phyloP scores from a whole-genome alignment of 1,284 basidiomycete species.

The Microbotryomycetes sp. region DNA sequence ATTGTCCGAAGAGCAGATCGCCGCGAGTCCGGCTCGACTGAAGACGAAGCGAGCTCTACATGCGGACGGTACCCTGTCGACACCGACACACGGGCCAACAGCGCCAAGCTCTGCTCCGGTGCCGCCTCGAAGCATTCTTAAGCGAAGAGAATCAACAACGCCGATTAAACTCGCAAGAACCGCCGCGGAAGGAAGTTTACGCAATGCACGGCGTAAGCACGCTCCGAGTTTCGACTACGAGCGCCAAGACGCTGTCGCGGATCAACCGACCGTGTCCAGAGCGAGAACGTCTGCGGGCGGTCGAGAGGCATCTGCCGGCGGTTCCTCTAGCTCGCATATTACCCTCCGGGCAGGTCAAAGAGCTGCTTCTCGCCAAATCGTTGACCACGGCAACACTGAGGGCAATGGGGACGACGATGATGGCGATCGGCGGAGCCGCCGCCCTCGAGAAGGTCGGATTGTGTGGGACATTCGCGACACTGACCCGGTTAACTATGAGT shows the following conservation, averaged over 20 bases:
- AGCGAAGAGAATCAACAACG: not conserved
- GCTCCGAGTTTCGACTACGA: constrained; percentile 8
- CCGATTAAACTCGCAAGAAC: not conserved
- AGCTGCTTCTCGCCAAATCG: not conserved
- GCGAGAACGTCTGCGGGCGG: not conserved
- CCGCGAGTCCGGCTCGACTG: not conserved
- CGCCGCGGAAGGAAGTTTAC: constrained; percentile 14
- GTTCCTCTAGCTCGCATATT: not conserved
- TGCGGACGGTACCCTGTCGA: not conserved
- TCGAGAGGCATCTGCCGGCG: not conserved
- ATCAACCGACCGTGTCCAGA: not conserved
- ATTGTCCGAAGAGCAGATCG: not conserved
- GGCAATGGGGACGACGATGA: not conserved
- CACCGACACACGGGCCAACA: not conserved
- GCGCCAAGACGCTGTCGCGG: not conserved
- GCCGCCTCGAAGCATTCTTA: constrained; percentile 14
- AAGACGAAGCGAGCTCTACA: not conserved
- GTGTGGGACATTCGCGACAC: not conserved
- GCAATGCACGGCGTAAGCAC: constrained; percentile 21
- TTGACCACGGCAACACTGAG: not conserved
- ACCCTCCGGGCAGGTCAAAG: not conserved
- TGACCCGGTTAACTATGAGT: constrained; percentile 5
- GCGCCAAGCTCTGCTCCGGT: not conserved
- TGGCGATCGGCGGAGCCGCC: not conserved
- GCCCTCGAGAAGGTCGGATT: not conserved